These are phyloP conservation scores for Brassica nigra DNA, from an alignment of 345 rosid species.

Conservation along the genomic window DNA sequence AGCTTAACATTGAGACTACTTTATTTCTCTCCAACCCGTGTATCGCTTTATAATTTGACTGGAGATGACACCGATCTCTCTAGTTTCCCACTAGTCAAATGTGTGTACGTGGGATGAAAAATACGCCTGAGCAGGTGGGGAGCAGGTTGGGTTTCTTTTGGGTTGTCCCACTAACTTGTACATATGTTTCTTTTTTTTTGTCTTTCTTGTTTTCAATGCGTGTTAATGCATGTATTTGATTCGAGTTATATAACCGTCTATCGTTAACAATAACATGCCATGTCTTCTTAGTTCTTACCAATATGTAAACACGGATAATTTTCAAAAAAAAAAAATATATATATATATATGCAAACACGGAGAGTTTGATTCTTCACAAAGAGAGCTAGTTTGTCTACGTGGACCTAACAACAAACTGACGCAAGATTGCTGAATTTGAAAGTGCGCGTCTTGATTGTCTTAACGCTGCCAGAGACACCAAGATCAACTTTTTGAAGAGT, in stretches of 20 bases:
- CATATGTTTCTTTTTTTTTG: not conserved
- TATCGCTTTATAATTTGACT: not conserved
- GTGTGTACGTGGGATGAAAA: not conserved
- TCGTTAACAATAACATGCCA: not conserved
- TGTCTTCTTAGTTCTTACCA: not conserved
- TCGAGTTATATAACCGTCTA: not conserved
- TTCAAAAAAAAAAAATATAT: too few relatives aligned
- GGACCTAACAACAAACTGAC: not conserved
- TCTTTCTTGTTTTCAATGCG: not conserved
- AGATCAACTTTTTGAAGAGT: not conserved
- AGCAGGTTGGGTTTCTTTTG: conserved; percentile 2
- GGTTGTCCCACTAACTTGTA: not conserved
- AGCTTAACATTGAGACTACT: not conserved
- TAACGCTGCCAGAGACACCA: not conserved
- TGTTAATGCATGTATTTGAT: not conserved
- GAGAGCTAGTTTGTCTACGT: not conserved
- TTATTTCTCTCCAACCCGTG: not conserved
- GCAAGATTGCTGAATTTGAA: not conserved
- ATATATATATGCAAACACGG: too few relatives aligned
- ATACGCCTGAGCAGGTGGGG: not conserved
- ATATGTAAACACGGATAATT: too few relatives aligned
- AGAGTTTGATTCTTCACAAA: not conserved
- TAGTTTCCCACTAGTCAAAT: not conserved
- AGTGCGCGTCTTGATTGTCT: not conserved
- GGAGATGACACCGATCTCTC: not conserved